phyloP scores from a whole-genome alignment of 306 rosid species.

The Acmispon strigosus region DNA sequence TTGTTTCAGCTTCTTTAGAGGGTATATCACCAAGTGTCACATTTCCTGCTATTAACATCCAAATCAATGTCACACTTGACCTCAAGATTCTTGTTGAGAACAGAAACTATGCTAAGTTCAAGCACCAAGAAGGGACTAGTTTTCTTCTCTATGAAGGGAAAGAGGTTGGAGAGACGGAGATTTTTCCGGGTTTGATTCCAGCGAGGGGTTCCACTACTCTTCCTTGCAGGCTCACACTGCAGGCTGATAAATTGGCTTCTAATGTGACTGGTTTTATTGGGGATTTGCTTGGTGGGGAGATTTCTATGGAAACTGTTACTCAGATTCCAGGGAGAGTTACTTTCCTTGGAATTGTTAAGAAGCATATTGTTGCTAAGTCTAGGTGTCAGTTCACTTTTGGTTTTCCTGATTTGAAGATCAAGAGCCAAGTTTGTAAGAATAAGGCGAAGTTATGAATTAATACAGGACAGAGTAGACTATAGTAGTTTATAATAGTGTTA shows the following conservation, averaged over 20 bases:
- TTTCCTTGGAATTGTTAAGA: constrained; percentile 52
- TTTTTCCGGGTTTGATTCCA: constrained; percentile 42
- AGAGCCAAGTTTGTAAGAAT: constrained; percentile 43
- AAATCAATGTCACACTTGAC: constrained; percentile 47
- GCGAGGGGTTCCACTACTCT: constrained; percentile 34
- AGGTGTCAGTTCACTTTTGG: constrained; percentile 37
- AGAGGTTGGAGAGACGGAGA: constrained; percentile 48
- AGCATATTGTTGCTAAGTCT: constrained; percentile 43
- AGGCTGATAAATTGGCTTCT: constrained; percentile 36
- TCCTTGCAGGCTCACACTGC: constrained; percentile 34
- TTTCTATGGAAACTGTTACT: constrained; percentile 27
- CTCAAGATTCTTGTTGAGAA: constrained; percentile 39
- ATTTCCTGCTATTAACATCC: constrained; percentile 34
- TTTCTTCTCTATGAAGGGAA: constrained; percentile 25
- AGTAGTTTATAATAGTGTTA: not conserved
- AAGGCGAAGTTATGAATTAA: constrained; percentile 39
- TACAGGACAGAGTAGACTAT: not conserved
- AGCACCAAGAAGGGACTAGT: constrained; percentile 43
- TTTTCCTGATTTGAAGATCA: constrained; percentile 32
- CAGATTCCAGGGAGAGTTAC: constrained; percentile 46
- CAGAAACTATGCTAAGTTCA: constrained; percentile 48
- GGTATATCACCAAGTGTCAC: constrained; percentile 46
- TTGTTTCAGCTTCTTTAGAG: constrained; percentile 37
- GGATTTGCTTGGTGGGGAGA: constrained; percentile 39
- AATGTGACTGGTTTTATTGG: constrained; percentile 19